phyloP scores from a whole-genome alignment of 352 stramenopile genomes.

The Blastocystis sp. region DNA sequence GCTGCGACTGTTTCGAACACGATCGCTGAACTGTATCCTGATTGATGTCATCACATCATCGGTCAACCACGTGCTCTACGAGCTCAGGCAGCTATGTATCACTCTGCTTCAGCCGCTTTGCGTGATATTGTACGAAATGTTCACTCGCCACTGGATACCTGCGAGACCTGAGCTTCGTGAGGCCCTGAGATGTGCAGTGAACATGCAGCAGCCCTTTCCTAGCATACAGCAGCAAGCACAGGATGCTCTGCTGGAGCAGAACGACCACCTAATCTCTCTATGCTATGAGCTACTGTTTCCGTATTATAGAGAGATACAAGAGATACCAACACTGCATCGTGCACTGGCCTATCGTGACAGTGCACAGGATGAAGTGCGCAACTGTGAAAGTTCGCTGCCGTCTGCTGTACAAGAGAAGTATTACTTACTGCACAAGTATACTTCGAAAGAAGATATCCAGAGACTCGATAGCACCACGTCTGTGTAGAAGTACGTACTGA shows the following conservation, averaged over 20 bases:
- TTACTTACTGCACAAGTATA: background rate
- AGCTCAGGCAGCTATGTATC: background rate
- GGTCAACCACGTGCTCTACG: background rate
- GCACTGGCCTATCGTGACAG: background rate
- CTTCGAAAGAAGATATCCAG: background rate
- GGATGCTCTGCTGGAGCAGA: background rate
- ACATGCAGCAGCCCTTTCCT: background rate
- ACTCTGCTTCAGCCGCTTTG: background rate
- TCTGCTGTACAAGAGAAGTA: background rate
- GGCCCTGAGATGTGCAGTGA: background rate
- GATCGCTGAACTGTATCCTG: background rate
- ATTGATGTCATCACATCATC: background rate
- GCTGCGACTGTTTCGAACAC: background rate
- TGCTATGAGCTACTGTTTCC: background rate
- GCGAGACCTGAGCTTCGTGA: background rate
- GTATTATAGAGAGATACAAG: background rate
- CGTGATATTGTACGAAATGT: background rate
- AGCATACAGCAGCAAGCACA: background rate
- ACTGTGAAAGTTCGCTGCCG: background rate
- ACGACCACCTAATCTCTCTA: background rate
- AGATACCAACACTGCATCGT: background rate
- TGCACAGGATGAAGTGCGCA: background rate
- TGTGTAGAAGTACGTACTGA: background rate
- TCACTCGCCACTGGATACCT: background rate
- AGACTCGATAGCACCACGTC: background rate